A percentile compares a stretch with the other conserved stretches of the same genome.
Evolutionary conservation across 768 basidiomycete species (phyloP).

Genomic region (Neoboletus brunneissimus): DNA sequence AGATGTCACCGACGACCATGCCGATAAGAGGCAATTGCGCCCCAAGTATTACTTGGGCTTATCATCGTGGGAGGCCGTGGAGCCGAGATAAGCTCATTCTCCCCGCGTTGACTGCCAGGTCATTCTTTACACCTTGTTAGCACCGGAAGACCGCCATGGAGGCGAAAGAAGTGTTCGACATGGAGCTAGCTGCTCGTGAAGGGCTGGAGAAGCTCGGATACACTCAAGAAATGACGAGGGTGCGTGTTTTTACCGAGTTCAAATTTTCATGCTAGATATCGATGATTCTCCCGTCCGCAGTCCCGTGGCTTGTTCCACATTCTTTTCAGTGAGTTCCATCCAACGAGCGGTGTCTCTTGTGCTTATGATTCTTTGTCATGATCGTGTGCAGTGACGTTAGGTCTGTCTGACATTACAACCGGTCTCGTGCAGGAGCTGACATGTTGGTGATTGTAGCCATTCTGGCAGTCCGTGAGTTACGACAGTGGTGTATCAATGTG

Average conservation of each 20-base stretch:
- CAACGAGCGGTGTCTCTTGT: not conserved
- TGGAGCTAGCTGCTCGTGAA: slow-evolving; percentile 29
- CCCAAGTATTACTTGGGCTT: no score
- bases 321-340: slow-evolving; percentile 45
- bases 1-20: not conserved
- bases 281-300: slow-evolving; percentile 25
- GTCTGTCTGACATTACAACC: slow-evolving; percentile 26
- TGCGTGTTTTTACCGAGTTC: no score
- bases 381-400: slow-evolving; percentile 43
- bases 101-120: not conserved
- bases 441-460: slow-evolving; percentile 39
- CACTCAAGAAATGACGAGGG: slow-evolving; percentile 52
- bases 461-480: slow-evolving; percentile 58
- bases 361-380: not conserved
- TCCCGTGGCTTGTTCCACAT: slow-evolving; percentile 51
- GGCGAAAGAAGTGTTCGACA: slow-evolving; percentile 11
- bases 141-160: slow-evolving; percentile 9
- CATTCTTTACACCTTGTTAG: not conserved
- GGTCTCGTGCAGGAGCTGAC: slow-evolving; percentile 1
- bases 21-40: not conserved
- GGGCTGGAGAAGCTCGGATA: slow-evolving; percentile 54
- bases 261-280: not conserved
- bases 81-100: not conserved
- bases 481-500: not conserved
- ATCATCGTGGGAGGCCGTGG: not conserved